Evolutionary conservation across 768 basidiomycete genomes (phyloP).

Genomic region (Agaricus sinodeliciosus): DNA sequence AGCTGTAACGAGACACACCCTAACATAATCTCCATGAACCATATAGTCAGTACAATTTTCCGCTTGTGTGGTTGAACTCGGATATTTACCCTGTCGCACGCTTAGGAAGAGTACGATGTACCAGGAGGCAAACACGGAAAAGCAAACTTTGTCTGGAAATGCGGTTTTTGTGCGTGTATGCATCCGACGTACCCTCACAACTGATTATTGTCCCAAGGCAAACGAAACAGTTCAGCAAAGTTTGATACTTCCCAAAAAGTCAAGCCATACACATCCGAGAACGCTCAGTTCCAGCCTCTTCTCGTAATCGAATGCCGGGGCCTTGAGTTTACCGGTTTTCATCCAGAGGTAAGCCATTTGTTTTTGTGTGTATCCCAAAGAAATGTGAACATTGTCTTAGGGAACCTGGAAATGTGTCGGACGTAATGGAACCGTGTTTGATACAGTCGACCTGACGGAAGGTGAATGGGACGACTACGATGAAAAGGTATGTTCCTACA

Average conservation of each 20-base stretch:
- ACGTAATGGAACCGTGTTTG: conserved; percentile 45
- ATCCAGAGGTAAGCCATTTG: conserved; percentile 49
- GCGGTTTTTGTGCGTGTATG: conserved; percentile 45
- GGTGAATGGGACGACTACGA: conserved; percentile 87
- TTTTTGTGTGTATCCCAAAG: background rate
- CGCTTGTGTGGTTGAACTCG: background rate
- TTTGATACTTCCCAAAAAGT: conserved; percentile 51
- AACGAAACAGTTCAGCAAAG: conserved; percentile 76
- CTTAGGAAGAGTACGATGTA: conserved; percentile 61
- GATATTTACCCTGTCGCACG: background rate
- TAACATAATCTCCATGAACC: conserved; percentile 67
- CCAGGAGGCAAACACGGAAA: conserved; percentile 58
- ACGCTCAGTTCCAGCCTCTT: conserved; percentile 56
- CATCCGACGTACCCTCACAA: conserved; percentile 1
- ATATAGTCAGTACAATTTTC: conserved; percentile 36
- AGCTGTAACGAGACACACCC: conserved; percentile 75
- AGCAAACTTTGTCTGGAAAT: conserved; percentile 81
- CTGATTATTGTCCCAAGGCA: conserved; percentile 31
- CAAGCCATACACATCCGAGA: conserved; percentile 53
- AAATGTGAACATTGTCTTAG: conserved; percentile 27
- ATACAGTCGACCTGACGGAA: conserved; percentile 58
- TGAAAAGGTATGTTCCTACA: conserved; percentile 58
- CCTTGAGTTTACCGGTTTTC: conserved; percentile 74
- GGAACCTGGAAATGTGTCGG: conserved; percentile 78
- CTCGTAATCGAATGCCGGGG: conserved; percentile 81